These are phyloP conservation scores for Aegilops sharonensis DNA, from an alignment of 176 grass and related monocot genomes.

Conservation along the genomic window DNA sequence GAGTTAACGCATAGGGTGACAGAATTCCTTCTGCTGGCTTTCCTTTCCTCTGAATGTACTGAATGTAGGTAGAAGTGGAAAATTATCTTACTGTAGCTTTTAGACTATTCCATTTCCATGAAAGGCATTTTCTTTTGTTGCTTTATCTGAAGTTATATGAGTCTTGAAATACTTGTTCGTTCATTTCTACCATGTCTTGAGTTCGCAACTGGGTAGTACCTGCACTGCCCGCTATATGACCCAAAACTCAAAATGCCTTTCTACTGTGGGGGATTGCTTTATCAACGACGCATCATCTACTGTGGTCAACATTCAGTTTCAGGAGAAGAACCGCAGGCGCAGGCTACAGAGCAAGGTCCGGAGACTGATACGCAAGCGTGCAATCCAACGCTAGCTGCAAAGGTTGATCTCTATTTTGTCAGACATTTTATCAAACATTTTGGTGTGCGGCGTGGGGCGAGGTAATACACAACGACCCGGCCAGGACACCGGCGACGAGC, in stretches of 20 bases:
- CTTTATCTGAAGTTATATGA: background rate
- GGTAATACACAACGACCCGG: no score
- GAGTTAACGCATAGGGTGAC: background rate
- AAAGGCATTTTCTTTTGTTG: background rate
- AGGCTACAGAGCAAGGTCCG: background rate
- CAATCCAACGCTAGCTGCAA: no score
- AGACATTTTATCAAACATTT: no score
- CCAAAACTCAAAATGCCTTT: no score
- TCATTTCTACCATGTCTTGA: background rate
- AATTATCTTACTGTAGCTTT: background rate
- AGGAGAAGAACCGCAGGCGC: background rate
- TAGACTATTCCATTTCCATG: background rate
- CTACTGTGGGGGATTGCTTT: no score
- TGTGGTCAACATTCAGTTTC: background rate
- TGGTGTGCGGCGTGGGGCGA: no score
- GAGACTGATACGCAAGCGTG: no score
- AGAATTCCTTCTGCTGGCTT: background rate
- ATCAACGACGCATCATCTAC: background rate
- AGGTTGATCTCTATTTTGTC: no score
- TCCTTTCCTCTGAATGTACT: background rate
- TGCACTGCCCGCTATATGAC: background rate
- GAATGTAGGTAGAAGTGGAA: background rate
- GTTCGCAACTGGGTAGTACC: no score
- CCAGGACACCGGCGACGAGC: no score
- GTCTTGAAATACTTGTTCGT: background rate